These are phyloP conservation scores for Monosporascus sp. DNA, from an alignment of 2,329 filamentous ascomycete species.

Conservation along the genomic window DNA sequence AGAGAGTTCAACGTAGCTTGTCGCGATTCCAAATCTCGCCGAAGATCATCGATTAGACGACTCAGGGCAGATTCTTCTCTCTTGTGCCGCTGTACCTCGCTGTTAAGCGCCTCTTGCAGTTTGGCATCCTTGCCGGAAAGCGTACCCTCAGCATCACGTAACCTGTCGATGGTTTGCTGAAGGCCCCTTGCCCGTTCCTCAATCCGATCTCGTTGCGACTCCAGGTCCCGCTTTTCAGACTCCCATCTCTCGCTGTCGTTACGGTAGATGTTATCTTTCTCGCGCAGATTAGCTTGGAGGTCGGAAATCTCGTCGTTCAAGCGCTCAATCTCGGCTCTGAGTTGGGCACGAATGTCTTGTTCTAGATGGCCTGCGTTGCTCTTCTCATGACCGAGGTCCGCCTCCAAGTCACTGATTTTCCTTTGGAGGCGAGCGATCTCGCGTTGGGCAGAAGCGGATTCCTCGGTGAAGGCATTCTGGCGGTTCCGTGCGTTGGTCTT, in stretches of 20 bases:
- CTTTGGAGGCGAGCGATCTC: slow-evolving; percentile 52
- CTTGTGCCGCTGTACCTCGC: slow-evolving; percentile 66
- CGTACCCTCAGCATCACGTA: slow-evolving; percentile 63
- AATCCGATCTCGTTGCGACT: slow-evolving; percentile 60
- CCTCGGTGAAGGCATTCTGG: slow-evolving; percentile 60
- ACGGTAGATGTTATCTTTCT: slow-evolving; percentile 66
- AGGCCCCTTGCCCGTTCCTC: slow-evolving; percentile 64
- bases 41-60: slow-evolving; percentile 70
- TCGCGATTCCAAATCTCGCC: slow-evolving; percentile 64
- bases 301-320: slow-evolving; percentile 51
- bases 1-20: slow-evolving; percentile 61
- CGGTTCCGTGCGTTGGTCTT: slow-evolving; percentile 65
- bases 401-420: slow-evolving; percentile 43
- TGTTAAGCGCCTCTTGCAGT: slow-evolving; percentile 63
- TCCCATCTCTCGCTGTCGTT: slow-evolving; percentile 72
- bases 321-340: slow-evolving; percentile 49
- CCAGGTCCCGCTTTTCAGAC: slow-evolving; percentile 57
- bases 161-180: slow-evolving; percentile 65
- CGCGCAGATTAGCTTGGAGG: slow-evolving; percentile 60
- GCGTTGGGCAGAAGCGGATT: slow-evolving; percentile 60
- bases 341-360: slow-evolving; percentile 51
- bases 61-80: slow-evolving; percentile 66
- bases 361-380: slow-evolving; percentile 56
- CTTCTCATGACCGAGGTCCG: slow-evolving; percentile 47
- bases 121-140: slow-evolving; percentile 64